Base-by-base conservation (phyloP, 75 land plant genomes). In the Cupressus sempervirens region DNA sequence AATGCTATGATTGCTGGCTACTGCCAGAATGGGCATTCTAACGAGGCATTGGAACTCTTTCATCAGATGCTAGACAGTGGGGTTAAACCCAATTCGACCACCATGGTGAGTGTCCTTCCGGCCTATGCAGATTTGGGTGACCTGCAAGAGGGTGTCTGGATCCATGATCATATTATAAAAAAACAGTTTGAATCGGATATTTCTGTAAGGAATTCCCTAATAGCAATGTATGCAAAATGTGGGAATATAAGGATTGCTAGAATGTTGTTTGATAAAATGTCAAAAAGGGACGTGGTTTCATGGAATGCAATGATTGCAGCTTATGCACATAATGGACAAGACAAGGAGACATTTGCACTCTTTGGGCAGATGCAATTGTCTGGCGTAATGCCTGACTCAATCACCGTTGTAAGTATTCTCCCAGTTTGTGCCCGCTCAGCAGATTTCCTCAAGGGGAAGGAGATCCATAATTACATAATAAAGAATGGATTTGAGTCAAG, bases 391-490 rank as follows among this genome's bases (percentile, higher is more conserved):
- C 88, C 88, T 10, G 70, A 86, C 29, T 34, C 70, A 41, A 67
- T 88, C 41, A 89, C 93, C 32, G 15, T 91, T 10, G 80, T 88
- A 29, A 68, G 88, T 29, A 18, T 88, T 50, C 73, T 89, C 29
- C 86, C 88, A 34, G 91, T 86, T 8, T 84, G 89, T 67, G 87
- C 86, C 83, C 85, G 87, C n/a, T 23, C 84, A 50, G 91, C 85
- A 23, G 84, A 82, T 26, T 82, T 81, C 79, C 85, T 68, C 35
- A 35, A 80, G 68, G 91, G 83, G 30, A 56, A 76, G 23, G 84
- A 83, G 88, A 80, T 88, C 43, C 87, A 84, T 81, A 76, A 9
- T 58, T 88, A 86, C 50, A 83, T 82, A 11, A 80, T 15, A n/a
- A 84, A 88, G 73, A 32, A 91, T n/a, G 53, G 41, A 43, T 30